Evolutionary conservation across 139 green algal genomes (phyloP), one percentile per base, ranked within the genome.

Genomic region (Micromonas pusilla): DNA sequence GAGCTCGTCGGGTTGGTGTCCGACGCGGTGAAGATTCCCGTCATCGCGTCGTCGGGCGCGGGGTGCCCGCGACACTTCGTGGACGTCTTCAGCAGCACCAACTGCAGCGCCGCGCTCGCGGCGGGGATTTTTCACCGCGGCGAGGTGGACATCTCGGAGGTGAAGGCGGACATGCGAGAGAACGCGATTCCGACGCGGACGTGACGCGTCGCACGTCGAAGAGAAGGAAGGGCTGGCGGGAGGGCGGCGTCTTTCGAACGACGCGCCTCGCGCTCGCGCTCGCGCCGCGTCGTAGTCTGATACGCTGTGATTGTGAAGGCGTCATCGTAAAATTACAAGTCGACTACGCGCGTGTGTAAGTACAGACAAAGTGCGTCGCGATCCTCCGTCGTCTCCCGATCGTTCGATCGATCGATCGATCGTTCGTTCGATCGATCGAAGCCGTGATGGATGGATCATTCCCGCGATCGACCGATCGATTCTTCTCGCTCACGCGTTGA

Each of bases 121-220:
- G 95, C 95, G 1, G 95, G 95, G 68, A 98, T 99, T 76, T 98
- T 99, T 86, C 95, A 98, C 84, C 82, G 95, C 0, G 34, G 82
- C 13, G 94, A 99, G 85, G 95, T 99, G 31, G 68, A 74, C n/a
- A 98, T 99, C 37, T 52, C 53, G 0, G 82, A 90, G 13, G 93
- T 98, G 20, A 99, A 99, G 89, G 52, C 86, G 52, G 86, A 97
- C 86, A 93, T 99, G 88, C 85, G 78, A 5, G 36, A 70, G 6
- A 70, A 77, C 37, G 82, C 82, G 37, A 85, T 99, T 32, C 92
- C 95, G 4, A 92, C 93, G 9, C 83, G 94, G 16, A 54, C 91
- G 37, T 64, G 30, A 45, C 79, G 52, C 77, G 52, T 39, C 2
- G 45, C 28, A 45, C n/a, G 2, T 45, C n/a, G 26, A n/a, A 45